Percentiles rank a stretch among this genome's conserved stretches.
Conservation (phyloP, 306 rosid species). For the Acmispon strigosus region DNA sequence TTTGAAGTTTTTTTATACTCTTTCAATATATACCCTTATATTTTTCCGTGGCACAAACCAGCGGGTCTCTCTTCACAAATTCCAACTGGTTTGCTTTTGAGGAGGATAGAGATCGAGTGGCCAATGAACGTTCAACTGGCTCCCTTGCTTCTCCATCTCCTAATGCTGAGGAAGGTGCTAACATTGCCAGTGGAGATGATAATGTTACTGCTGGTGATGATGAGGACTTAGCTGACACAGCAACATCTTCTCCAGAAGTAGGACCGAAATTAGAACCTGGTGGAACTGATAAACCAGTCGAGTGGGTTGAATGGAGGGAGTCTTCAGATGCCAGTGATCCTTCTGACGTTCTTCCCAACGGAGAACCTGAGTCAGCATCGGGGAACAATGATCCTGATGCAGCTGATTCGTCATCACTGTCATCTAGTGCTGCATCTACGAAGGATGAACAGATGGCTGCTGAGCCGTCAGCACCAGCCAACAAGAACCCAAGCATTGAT, state of each 20-base stretch:
- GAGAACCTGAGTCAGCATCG: conserved; percentile 42
- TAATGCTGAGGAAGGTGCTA: conserved; percentile 41
- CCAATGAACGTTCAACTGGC: conserved; percentile 66
- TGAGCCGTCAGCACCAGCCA: conserved; percentile 27
- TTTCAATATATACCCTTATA: conserved; percentile 6
- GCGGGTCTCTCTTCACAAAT: conserved; percentile 93
- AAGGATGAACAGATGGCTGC: conserved; percentile 28
- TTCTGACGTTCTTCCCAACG: conserved; percentile 59
- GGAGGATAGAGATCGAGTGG: conserved; percentile 57
- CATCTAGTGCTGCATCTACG: conserved; percentile 32
- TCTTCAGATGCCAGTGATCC: conserved; percentile 65
- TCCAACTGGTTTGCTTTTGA: conserved; percentile 98
- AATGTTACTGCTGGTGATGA: conserved; percentile 58
- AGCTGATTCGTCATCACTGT: conserved; percentile 41
- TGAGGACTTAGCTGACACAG: conserved; percentile 79
- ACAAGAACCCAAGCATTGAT: conserved; percentile 18
- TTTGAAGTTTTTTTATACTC: not conserved
- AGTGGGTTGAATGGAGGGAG: conserved; percentile 99
- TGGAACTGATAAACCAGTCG: conserved; percentile 81
- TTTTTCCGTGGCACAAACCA: conserved; percentile 31
- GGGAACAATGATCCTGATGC: conserved; percentile 30
- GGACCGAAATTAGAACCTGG: conserved; percentile 37
- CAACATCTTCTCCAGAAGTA: conserved; percentile 62
- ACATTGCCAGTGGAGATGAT: conserved; percentile 40
- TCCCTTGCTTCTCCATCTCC: conserved; percentile 71